Evolutionary conservation across 2,329 filamentous ascomycete genomes (phyloP).

Genomic region (Magnaporthiopsis incrustans): DNA sequence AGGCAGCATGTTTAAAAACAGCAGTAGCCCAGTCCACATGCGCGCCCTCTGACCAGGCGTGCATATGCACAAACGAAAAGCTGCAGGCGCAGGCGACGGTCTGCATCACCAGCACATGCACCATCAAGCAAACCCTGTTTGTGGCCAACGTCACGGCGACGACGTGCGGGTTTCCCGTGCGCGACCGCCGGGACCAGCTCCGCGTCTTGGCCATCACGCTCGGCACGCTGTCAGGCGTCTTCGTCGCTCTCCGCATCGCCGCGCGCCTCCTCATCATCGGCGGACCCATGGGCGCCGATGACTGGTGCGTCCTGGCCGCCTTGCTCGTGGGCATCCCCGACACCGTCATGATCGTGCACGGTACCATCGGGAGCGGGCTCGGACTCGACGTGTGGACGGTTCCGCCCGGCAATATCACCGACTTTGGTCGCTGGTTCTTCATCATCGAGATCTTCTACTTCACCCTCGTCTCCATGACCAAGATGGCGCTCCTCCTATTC

Average conservation of each 20-base stretch:
- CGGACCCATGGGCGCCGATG: slow-evolving; percentile 23
- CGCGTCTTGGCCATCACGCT: slow-evolving; percentile 22
- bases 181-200: slow-evolving; percentile 23
- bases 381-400: slow-evolving; percentile 45
- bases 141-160: slow-evolving; percentile 17
- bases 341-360: slow-evolving; percentile 23
- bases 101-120: background rate
- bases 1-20: slow-evolving; percentile 3
- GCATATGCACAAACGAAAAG: slow-evolving; percentile 1
- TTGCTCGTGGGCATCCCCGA: slow-evolving; percentile 20
- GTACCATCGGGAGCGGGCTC: slow-evolving; percentile 31
- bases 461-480: slow-evolving; percentile 34
- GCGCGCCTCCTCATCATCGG: slow-evolving; percentile 18
- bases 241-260: slow-evolving; percentile 29
- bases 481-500: slow-evolving; percentile 45
- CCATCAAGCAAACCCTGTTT: background rate
- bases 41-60: background rate
- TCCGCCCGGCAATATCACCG: slow-evolving; percentile 29
- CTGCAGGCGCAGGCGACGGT: background rate
- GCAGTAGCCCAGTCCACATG: background rate
- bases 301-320: slow-evolving; percentile 24
- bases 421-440: slow-evolving; percentile 35
- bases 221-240: slow-evolving; percentile 25
- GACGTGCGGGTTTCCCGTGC: slow-evolving; percentile 17
- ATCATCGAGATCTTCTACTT: slow-evolving; percentile 36